Percentiles rank a stretch among this genome's conserved stretches.
Conservation (phyloP, 352 stramenopile species). For the Globisporangium heterothallicum region DNA sequence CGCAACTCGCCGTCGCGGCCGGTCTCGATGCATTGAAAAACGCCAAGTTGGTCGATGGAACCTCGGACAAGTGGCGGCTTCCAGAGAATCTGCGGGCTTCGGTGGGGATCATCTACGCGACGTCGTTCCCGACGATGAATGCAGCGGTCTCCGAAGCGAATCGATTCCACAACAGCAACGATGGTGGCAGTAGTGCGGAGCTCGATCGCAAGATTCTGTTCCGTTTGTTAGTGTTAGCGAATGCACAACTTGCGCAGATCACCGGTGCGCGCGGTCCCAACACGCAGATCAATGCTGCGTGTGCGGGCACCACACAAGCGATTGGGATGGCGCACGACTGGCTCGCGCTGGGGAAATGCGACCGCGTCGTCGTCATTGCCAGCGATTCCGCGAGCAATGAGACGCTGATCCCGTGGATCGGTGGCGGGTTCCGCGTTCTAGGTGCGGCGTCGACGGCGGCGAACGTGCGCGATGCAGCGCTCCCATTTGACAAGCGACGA, state of each 20-base stretch:
- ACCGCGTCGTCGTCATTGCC: slow-evolving; percentile 93
- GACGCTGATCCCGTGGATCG: slow-evolving; percentile 91
- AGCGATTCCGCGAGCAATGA: slow-evolving; percentile 90
- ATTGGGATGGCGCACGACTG: slow-evolving; percentile 94
- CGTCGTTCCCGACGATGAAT: slow-evolving; percentile 94
- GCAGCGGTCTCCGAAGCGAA: slow-evolving; percentile 89
- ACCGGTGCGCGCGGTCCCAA: slow-evolving; percentile 92
- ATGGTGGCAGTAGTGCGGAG: slow-evolving; percentile 27
- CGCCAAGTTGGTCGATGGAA: slow-evolving; percentile 74
- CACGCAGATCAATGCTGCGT: slow-evolving; percentile 95
- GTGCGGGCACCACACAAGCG: slow-evolving; percentile 90
- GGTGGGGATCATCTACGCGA: slow-evolving; percentile 94
- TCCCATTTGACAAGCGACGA: slow-evolving; percentile 90
- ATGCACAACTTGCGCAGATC: slow-evolving; percentile 95
- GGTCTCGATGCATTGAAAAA: slow-evolving; percentile 93
- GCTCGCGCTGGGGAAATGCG: slow-evolving; percentile 87
- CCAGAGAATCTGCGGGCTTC: slow-evolving; percentile 79
- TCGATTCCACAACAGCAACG: slow-evolving; percentile 41
- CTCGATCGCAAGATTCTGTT: slow-evolving; percentile 98
- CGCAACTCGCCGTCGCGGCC: slow-evolving; percentile 91
- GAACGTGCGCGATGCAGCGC: slow-evolving; percentile 70
- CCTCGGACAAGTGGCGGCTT: slow-evolving; percentile 76
- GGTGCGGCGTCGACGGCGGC: slow-evolving; percentile 88
- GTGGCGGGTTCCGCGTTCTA: slow-evolving; percentile 92
- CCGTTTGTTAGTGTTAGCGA: slow-evolving; percentile 92